Percentiles rank a stretch among this genome's conserved stretches.
phyloP scores from a whole-genome alignment of 2,329 filamentous ascomycete genomes.

The Endocalyx cinctus region DNA sequence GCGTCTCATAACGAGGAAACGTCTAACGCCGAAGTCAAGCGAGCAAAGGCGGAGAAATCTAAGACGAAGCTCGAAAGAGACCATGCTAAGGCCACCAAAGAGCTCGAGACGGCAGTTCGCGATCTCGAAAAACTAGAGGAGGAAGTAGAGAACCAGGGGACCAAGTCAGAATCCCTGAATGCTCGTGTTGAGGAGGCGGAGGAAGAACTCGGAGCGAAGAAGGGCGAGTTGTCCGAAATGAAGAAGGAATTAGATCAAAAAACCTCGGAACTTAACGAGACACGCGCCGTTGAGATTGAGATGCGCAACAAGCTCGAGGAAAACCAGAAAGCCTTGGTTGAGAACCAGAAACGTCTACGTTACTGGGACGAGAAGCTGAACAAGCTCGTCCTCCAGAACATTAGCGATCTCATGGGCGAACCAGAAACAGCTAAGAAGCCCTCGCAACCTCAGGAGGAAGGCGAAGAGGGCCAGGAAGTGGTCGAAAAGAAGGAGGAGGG shows the following conservation, averaged over 20 bases:
- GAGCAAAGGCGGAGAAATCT: constrained; percentile 91
- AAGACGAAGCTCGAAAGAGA: constrained; percentile 83
- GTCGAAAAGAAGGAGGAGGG: constrained; percentile 14
- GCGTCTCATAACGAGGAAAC: constrained; percentile 73
- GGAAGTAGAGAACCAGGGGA: constrained; percentile 73
- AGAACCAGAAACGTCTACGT: constrained; percentile 77
- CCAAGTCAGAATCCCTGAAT: constrained; percentile 68
- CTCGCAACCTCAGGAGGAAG: constrained; percentile 16
- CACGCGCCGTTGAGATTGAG: constrained; percentile 85
- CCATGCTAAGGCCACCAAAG: constrained; percentile 70
- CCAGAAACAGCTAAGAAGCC: constrained; percentile 22
- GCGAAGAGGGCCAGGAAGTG: constrained; percentile 13
- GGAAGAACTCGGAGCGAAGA: constrained; percentile 71
- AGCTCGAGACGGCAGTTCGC: constrained; percentile 64
- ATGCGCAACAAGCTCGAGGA: constrained; percentile 98
- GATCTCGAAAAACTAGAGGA: constrained; percentile 76
- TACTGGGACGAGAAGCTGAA: constrained; percentile 89
- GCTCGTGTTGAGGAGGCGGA: constrained; percentile 77
- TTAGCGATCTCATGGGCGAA: constrained; percentile 59
- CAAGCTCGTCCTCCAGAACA: constrained; percentile 78
- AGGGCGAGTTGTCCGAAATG: constrained; percentile 70
- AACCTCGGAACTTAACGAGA: constrained; percentile 80
- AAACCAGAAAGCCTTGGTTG: constrained; percentile 79
- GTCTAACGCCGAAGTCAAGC: constrained; percentile 80
- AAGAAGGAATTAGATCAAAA: constrained; percentile 87